Conservation (phyloP, 176 grass and related monocot genomes). For the Hyparrhenia diplandra region DNA sequence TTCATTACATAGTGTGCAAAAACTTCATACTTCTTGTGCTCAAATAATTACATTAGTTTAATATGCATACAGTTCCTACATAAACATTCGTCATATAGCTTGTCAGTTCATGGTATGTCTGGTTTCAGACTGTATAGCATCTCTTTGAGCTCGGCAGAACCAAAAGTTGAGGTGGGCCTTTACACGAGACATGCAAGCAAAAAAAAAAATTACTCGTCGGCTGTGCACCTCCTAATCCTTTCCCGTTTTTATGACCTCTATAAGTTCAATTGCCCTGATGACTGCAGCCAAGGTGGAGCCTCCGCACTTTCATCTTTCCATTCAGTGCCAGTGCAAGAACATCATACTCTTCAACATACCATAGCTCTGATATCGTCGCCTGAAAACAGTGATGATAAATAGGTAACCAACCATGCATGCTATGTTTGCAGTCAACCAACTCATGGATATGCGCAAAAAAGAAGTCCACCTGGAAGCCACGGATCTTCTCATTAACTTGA, state of each 20-base stretch:
- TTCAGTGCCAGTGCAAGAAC: slow-evolving; percentile 84
- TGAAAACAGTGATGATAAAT: slow-evolving; percentile 40
- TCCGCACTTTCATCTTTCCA: slow-evolving; percentile 70
- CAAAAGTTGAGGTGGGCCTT: neutral
- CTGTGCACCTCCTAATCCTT: neutral
- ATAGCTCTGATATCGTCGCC: slow-evolving; percentile 68
- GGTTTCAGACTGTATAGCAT: neutral
- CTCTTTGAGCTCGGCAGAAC: neutral
- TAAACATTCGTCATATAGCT: neutral
- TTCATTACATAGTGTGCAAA: too few species aligned
- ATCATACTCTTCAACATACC: slow-evolving; percentile 94
- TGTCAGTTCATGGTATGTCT: too few species aligned
- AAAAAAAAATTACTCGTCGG: neutral
- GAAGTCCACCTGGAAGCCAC: slow-evolving; percentile 66
- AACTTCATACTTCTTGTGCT: too few species aligned
- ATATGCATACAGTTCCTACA: neutral
- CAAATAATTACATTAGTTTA: neutral
- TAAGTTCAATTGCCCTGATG: neutral
- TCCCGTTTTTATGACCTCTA: neutral
- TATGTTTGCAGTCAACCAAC: neutral
- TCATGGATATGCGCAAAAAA: neutral
- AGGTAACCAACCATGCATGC: neutral
- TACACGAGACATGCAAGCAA: too few species aligned
- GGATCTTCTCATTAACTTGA: slow-evolving; percentile 53
- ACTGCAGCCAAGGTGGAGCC: slow-evolving; percentile 56